Evolutionary conservation across 1,284 basidiomycete species (phyloP).

Genomic region (Ganoderma resinaceum): DNA sequence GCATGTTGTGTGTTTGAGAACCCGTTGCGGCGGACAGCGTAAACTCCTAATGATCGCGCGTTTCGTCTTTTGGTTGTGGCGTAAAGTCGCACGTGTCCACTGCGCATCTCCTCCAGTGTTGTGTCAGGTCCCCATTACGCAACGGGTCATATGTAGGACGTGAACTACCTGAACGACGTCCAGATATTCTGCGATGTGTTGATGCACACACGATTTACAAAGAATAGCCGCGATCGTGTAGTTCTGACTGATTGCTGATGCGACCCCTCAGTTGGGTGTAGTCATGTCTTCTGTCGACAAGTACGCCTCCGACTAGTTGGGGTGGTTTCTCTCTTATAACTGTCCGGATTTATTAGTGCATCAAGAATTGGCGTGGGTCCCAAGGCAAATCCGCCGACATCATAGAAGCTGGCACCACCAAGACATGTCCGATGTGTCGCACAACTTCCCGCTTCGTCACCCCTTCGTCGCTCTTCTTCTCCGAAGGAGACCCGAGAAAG

Average conservation of each 20-base stretch:
- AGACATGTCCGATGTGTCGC: slow-evolving; percentile 80
- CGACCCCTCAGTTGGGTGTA: slow-evolving; percentile 61
- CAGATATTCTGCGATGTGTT: background rate
- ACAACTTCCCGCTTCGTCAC: slow-evolving; percentile 66
- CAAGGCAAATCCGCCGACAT: slow-evolving; percentile 57
- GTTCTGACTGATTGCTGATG: background rate
- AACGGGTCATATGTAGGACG: background rate
- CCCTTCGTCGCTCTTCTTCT: slow-evolving; percentile 71
- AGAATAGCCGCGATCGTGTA: background rate
- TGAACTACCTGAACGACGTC: background rate
- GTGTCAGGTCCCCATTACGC: background rate
- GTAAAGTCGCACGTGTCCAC: background rate
- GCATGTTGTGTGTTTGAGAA: background rate
- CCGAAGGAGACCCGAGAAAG: slow-evolving; percentile 60
- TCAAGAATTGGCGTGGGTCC: slow-evolving; percentile 75
- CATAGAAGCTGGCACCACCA: slow-evolving; percentile 61
- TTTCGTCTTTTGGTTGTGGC: background rate
- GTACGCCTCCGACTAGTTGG: slow-evolving; percentile 42
- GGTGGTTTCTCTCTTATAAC: slow-evolving; percentile 10
- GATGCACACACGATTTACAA: background rate
- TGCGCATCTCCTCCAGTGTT: background rate
- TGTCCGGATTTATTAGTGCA: slow-evolving; percentile 54
- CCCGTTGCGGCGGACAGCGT: background rate
- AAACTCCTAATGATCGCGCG: background rate
- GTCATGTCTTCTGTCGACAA: slow-evolving; percentile 74